Percentiles rank a stretch among this genome's conserved stretches.
Conservation (phyloP, 2,329 filamentous ascomycete genomes). For the Colletotrichum aenigma region DNA sequence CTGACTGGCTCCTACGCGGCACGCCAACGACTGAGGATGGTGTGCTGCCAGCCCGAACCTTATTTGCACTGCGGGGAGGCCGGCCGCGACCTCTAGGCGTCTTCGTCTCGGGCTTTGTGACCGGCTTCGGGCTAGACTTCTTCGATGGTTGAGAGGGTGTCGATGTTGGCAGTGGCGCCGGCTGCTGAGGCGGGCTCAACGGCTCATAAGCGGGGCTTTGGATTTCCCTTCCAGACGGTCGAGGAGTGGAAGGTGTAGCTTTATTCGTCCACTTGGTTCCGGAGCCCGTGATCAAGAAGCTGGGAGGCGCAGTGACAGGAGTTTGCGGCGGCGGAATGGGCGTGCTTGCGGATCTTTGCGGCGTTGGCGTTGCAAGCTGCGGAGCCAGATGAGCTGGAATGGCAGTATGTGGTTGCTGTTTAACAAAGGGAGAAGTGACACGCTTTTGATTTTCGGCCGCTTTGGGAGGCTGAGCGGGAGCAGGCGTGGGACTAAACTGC, state of each 20-base stretch:
- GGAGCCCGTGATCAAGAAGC: slow-evolving; percentile 36
- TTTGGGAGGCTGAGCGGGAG: slow-evolving; percentile 22
- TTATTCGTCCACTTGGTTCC: slow-evolving; percentile 65
- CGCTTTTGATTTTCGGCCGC: slow-evolving; percentile 31
- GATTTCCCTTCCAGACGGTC: slow-evolving; percentile 37
- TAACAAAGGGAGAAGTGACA: slow-evolving; percentile 30
- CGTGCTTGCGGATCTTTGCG: slow-evolving; percentile 33
- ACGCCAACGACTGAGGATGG: slow-evolving; percentile 31
- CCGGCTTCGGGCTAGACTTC: slow-evolving; percentile 39
- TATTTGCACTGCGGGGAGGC: slow-evolving; percentile 39
- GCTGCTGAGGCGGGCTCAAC: slow-evolving; percentile 56
- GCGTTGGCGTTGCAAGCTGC: slow-evolving; percentile 36
- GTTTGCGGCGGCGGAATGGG: slow-evolving; percentile 36
- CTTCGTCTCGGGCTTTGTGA: slow-evolving; percentile 28
- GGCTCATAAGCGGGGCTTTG: slow-evolving; percentile 63
- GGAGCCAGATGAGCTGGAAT: slow-evolving; percentile 46
- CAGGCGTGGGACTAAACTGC: slow-evolving; percentile 24
- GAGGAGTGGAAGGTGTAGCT: slow-evolving; percentile 63
- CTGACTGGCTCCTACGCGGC: slow-evolving; percentile 49
- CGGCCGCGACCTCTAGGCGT: slow-evolving; percentile 36
- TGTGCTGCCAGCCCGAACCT: slow-evolving; percentile 36
- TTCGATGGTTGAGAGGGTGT: slow-evolving; percentile 33
- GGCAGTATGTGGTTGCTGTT: slow-evolving; percentile 37
- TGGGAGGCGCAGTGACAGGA: slow-evolving; percentile 28
- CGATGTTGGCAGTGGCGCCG: slow-evolving; percentile 39